Base-by-base conservation (phyloP, 164 flowering plant genomes). In the Malania oleifera region DNA sequence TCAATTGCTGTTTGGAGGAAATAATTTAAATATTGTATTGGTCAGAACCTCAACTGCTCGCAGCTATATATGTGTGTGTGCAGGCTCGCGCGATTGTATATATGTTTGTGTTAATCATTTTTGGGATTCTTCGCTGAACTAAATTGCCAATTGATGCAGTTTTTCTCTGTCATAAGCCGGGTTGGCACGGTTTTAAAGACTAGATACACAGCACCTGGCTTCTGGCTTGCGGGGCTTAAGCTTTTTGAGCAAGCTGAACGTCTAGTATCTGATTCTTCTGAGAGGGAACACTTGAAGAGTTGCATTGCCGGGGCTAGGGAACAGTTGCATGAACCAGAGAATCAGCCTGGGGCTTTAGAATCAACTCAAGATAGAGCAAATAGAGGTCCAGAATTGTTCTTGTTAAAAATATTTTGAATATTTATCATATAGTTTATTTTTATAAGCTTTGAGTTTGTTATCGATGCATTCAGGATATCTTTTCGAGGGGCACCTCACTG, bases 401-500 rank as follows among this genome's bases (percentile, higher is more conserved):
- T 44, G 47, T n/a, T 23, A 0, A 1, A 11, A 11, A 3, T 5
- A 20, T 20, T 46, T 20, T 46, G 14, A 23, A 5, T 3, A 1
- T 19, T 46, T 44, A 17, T 19, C 13, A 8, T 2, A 17, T 46
- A 22, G 26, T 20, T 46, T 46, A 46, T 13, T 20, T 46, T 8
- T 20, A 9, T 6, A 46, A 22, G 12, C 18, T 46, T 19, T 3
- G 7, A 23, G 9, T 11, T 7, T 20, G 35, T 54, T 28, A 7
- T 39, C 35, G 17, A 31, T 52, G 53, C 52, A 41, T 69, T 60
- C 81, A 70, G 87, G 96, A 27, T 89, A 77, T 73, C 84, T 89
- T 23, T 93, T 93, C 60, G 99, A 93, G 60, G 99, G 99, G 29
- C 99, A 93, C 76, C 80, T 93, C 20, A 93, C 97, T 0, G 95